Conservation (phyloP, 2,329 filamentous ascomycete species). For the Diplodia scrobiculata region DNA sequence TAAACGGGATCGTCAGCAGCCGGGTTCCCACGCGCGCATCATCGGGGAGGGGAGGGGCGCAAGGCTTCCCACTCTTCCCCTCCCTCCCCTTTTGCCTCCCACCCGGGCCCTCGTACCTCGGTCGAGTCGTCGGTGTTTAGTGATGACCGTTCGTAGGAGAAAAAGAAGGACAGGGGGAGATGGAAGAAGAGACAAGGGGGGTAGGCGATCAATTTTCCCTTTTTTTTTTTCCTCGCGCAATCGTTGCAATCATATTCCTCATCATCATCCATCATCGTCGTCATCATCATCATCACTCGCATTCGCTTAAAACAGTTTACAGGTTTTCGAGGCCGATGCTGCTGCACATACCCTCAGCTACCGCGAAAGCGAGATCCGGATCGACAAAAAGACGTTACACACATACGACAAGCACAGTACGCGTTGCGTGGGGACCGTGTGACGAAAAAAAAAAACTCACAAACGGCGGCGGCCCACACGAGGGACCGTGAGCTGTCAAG, state of each 20-base stretch:
- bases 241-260: not conserved
- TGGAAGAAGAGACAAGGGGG: not conserved
- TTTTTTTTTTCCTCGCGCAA: not conserved
- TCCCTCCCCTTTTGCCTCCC: not conserved
- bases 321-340: too few relatives aligned
- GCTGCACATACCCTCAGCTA: too few relatives aligned
- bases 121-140: too few relatives aligned
- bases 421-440: not conserved
- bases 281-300: not conserved
- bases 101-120: too few relatives aligned
- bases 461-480: not conserved
- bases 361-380: slow-evolving; percentile 5
- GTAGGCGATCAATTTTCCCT: not conserved
- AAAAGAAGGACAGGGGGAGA: not conserved
- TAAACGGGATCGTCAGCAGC: not conserved
- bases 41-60: too few relatives aligned
- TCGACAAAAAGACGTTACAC: not conserved
- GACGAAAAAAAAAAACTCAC: too few relatives aligned
- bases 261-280: too few relatives aligned
- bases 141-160: too few relatives aligned
- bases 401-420: not conserved
- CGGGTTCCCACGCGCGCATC: not conserved
- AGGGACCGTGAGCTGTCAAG: not conserved
- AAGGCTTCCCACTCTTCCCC: not conserved
- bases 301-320: not conserved